These are phyloP conservation scores for Talaromyces funiculosus DNA, from an alignment of 2,329 filamentous ascomycete species.

Conservation along the genomic window DNA sequence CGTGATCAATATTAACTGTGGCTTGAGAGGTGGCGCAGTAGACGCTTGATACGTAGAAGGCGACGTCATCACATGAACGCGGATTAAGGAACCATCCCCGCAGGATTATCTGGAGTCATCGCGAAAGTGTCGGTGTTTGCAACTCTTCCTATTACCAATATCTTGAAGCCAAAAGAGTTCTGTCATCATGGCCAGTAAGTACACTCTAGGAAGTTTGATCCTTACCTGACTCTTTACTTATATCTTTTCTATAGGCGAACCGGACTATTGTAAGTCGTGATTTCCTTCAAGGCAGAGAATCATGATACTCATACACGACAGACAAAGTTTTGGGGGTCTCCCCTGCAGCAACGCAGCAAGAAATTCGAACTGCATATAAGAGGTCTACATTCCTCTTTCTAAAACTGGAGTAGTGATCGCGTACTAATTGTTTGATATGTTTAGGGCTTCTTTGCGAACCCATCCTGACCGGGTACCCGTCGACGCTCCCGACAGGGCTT, in stretches of 20 bases:
- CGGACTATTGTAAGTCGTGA: conserved; percentile 38
- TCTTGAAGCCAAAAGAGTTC: not conserved
- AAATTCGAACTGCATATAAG: conserved; percentile 94
- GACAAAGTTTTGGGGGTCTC: conserved; percentile 69
- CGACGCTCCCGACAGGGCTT: conserved; percentile 73
- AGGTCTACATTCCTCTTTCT: conserved; percentile 46
- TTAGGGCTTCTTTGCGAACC: conserved; percentile 77
- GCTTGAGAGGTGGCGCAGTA: conserved; percentile 11
- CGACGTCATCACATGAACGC: conserved; percentile 6
- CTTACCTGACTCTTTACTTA: not conserved
- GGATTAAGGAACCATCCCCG: not conserved
- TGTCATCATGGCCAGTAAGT: conserved; percentile 9
- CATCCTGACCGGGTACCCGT: conserved; percentile 85
- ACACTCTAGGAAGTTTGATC: not conserved
- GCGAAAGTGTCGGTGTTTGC: not conserved
- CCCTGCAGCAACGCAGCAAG: conserved; percentile 68
- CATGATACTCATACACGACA: conserved; percentile 28
- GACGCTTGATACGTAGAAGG: conserved; percentile 8
- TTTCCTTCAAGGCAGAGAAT: conserved; percentile 4
- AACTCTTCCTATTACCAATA: not conserved
- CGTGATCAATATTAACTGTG: not conserved
- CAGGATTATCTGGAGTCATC: not conserved
- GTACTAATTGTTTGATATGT: not conserved
- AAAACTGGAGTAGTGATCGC: too few species aligned
- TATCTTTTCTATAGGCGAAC: conserved; percentile 19